Conservation (phyloP, 176 grass and related monocot species). For the Otatea glauca region DNA sequence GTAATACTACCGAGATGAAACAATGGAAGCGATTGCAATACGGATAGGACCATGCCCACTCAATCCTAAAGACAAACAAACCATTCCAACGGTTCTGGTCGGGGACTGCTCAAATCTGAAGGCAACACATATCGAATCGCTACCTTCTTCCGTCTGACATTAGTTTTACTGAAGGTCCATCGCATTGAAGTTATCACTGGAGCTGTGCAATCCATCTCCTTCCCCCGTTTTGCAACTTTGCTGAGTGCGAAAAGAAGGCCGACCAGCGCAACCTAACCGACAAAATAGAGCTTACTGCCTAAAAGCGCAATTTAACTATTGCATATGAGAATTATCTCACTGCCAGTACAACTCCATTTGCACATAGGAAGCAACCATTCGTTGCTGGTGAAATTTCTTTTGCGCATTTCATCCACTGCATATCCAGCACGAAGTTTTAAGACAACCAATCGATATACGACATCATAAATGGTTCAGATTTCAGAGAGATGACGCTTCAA, state of each 20-base stretch:
- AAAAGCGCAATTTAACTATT: not conserved
- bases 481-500: constrained; percentile 33
- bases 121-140: not conserved
- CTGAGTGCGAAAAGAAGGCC: not conserved
- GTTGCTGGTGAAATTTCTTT: not conserved
- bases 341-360: not conserved
- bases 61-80: not conserved
- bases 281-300: not conserved
- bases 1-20: too few species aligned
- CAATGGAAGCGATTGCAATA: too few species aligned
- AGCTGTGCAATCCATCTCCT: not conserved
- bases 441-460: not conserved
- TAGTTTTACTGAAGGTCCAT: not conserved
- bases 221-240: not conserved
- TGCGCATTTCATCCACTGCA: not conserved
- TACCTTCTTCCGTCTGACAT: too few species aligned
- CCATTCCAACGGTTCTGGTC: not conserved
- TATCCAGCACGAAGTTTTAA: not conserved
- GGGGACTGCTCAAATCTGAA: not conserved
- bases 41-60: too few species aligned
- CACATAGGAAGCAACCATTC: not conserved
- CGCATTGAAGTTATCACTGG: not conserved
- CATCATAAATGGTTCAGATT: not conserved
- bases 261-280: not conserved
- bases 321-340: constrained; percentile 16